Evolutionary conservation across 257 asterid species (phyloP).

Genomic region (Mitragyna speciosa): DNA sequence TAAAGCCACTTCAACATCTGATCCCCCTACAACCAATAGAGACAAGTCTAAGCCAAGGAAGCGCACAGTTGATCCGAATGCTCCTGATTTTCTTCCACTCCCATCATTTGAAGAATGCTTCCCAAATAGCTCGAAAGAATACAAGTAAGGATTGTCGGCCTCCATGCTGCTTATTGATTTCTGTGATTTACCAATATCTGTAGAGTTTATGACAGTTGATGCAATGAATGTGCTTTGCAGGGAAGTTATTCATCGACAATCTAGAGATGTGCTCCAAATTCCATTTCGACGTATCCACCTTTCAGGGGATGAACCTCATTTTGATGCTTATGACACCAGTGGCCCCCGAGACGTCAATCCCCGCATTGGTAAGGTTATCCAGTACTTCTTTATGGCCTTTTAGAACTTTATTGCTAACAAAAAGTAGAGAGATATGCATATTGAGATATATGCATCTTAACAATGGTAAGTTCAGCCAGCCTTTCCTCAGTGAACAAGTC

Average conservation of each 20-base stretch:
- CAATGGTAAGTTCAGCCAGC: too few relatives aligned
- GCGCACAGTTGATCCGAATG: constrained; percentile 85
- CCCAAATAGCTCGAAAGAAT: constrained; percentile 87
- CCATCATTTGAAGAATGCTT: constrained; percentile 94
- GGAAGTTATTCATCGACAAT: constrained; percentile 72
- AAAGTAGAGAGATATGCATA: background rate
- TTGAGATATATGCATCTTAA: too few relatives aligned
- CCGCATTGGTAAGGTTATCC: constrained; percentile 44
- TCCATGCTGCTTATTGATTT: too few relatives aligned
- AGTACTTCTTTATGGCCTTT: too few relatives aligned
- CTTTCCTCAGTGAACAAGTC: too few relatives aligned
- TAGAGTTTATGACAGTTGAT: too few relatives aligned
- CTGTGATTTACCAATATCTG: too few relatives aligned
- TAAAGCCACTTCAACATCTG: constrained; percentile 78
- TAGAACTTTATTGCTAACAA: too few relatives aligned
- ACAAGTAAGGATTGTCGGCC: constrained; percentile 41
- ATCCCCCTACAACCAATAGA: constrained; percentile 51
- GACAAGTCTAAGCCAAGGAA: constrained; percentile 61
- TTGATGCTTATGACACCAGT: constrained; percentile 94
- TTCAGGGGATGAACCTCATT: constrained; percentile 84
- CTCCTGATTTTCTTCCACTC: constrained; percentile 89
- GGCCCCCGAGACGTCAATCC: constrained; percentile 90
- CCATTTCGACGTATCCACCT: constrained; percentile 91
- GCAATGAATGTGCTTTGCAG: constrained; percentile 43
- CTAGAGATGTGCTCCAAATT: constrained; percentile 75